Evolutionary conservation across 1,284 basidiomycete genomes (phyloP).

Genomic region (Cryptococcus sp.): DNA sequence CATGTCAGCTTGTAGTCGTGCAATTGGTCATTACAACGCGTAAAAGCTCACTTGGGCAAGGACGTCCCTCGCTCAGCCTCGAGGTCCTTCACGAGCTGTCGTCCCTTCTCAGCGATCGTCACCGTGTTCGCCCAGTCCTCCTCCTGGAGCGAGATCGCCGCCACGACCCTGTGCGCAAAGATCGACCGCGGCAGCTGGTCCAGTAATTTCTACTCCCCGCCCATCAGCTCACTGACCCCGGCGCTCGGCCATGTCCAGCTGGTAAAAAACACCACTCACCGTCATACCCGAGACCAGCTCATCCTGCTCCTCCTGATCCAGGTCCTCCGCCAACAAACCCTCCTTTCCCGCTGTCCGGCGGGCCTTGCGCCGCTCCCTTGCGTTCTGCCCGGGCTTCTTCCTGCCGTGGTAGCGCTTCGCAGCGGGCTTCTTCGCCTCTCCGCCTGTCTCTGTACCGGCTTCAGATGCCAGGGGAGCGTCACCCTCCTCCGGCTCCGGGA

Average conservation of each 20-base stretch:
- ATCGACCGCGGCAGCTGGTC: slow-evolving; percentile 59
- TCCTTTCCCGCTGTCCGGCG: slow-evolving; percentile 33
- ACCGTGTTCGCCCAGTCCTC: slow-evolving; percentile 73
- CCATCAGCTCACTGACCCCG: neutral
- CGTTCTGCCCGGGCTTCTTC: slow-evolving; percentile 27
- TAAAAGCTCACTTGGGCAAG: slow-evolving; percentile 51
- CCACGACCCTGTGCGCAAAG: slow-evolving; percentile 67
- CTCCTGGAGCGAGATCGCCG: slow-evolving; percentile 69
- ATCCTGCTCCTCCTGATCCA: slow-evolving; percentile 44
- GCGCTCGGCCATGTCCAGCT: too few species aligned
- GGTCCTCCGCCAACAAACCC: slow-evolving; percentile 36
- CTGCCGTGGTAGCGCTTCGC: slow-evolving; percentile 23
- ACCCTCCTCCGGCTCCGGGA: slow-evolving; percentile 54
- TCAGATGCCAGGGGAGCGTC: neutral
- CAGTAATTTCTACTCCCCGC: slow-evolving; percentile 28
- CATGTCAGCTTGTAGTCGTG: neutral
- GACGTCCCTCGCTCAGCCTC: slow-evolving; percentile 62
- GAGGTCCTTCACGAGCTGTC: slow-evolving; percentile 59
- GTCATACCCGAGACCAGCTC: slow-evolving; percentile 42
- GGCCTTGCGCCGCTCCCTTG: slow-evolving; percentile 34
- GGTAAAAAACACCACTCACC: slow-evolving; percentile 6
- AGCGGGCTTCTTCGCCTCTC: slow-evolving; percentile 19
- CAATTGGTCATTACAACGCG: too few species aligned
- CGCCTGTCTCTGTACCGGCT: slow-evolving; percentile 31
- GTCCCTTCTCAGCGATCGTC: slow-evolving; percentile 65